Evolutionary conservation across 2,329 filamentous ascomycete species (phyloP).

Genomic region (Dactylellina haptotyla): DNA sequence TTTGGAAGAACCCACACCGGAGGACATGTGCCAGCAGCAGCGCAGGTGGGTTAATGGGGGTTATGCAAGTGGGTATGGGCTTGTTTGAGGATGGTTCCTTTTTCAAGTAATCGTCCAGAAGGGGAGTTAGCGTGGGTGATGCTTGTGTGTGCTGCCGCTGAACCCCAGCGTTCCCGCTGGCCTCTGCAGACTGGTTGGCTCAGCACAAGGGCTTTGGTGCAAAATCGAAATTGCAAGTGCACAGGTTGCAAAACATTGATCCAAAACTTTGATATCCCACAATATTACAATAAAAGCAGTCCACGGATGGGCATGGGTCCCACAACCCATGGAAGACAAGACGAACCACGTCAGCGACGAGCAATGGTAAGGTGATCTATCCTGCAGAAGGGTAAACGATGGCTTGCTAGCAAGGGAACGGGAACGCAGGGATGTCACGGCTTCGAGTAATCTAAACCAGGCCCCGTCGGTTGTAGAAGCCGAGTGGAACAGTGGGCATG

Average conservation of each 20-base stretch:
- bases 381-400: slow-evolving; percentile 47
- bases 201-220: slow-evolving; percentile 30
- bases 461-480: slow-evolving; percentile 52
- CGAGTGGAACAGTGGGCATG: slow-evolving; percentile 37
- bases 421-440: slow-evolving; percentile 44
- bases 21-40: slow-evolving; percentile 32
- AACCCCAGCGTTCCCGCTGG: slow-evolving; percentile 44
- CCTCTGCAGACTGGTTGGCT: slow-evolving; percentile 34
- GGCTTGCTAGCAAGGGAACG: slow-evolving; percentile 51
- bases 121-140: slow-evolving; percentile 47
- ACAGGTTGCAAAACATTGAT: slow-evolving; percentile 36
- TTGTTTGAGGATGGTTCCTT: slow-evolving; percentile 54
- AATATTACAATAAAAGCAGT: slow-evolving; percentile 20
- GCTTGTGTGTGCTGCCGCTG: slow-evolving; percentile 48
- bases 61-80: slow-evolving; percentile 48
- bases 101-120: slow-evolving; percentile 53
- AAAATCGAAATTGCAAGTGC: slow-evolving; percentile 53
- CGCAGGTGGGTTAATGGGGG: slow-evolving; percentile 27
- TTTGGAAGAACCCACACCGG: slow-evolving; percentile 35
- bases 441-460: slow-evolving; percentile 52
- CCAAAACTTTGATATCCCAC: slow-evolving; percentile 44
- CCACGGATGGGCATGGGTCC: slow-evolving; percentile 17
- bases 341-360: slow-evolving; percentile 52
- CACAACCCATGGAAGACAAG: slow-evolving; percentile 35
- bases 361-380: slow-evolving; percentile 39